phyloP scores from a whole-genome alignment of 306 rosid species.

The Rosa persica region DNA sequence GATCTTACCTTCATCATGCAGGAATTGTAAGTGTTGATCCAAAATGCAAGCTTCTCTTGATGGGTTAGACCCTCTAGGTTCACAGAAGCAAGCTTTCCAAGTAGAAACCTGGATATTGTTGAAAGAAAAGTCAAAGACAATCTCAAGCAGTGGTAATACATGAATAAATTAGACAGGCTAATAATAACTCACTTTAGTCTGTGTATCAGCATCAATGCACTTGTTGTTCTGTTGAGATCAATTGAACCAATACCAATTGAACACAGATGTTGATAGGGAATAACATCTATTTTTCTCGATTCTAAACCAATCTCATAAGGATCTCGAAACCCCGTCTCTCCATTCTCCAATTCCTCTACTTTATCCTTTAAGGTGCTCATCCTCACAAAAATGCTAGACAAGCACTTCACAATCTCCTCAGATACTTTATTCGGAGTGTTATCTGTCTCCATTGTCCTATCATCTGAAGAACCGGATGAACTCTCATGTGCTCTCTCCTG shows the following conservation, averaged over 20 bases:
- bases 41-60: conserved; percentile 95
- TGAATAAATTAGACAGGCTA: not conserved
- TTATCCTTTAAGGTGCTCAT: conserved; percentile 56
- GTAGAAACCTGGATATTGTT: conserved; percentile 53
- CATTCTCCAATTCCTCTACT: conserved; percentile 38
- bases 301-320: conserved; percentile 66
- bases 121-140: conserved; percentile 1
- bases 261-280: conserved; percentile 62
- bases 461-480: conserved; percentile 46
- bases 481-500: conserved; percentile 53
- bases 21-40: conserved; percentile 91
- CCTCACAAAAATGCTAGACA: conserved; percentile 59
- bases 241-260: conserved; percentile 58
- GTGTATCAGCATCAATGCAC: conserved; percentile 58
- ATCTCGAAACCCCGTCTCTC: conserved; percentile 54
- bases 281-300: conserved; percentile 51
- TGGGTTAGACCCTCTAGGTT: conserved; percentile 82
- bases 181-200: conserved; percentile 68
- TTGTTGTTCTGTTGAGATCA: conserved; percentile 62
- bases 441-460: conserved; percentile 41
- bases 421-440: conserved; percentile 68
- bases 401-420: conserved; percentile 73
- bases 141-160: conserved; percentile 9
- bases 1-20: conserved; percentile 80
- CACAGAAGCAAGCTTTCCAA: conserved; percentile 69